phyloP scores from a whole-genome alignment of 2,329 filamentous ascomycete genomes.

The Cyclaneusma minus region DNA sequence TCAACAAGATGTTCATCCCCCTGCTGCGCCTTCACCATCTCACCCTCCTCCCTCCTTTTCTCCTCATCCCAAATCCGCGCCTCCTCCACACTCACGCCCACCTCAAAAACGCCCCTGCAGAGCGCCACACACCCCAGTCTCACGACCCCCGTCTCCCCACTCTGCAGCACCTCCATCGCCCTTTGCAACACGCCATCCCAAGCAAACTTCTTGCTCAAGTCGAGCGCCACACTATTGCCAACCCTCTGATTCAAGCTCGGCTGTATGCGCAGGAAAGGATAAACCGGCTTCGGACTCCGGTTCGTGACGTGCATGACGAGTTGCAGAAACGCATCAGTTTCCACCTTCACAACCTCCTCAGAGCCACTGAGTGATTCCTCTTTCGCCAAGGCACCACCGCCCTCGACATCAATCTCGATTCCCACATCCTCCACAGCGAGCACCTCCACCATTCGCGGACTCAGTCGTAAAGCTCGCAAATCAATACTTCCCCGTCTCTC shows the following conservation, averaged over 20 bases:
- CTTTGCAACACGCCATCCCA: slow-evolving; percentile 79
- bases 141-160: slow-evolving; percentile 42
- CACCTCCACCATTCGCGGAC: slow-evolving; percentile 65
- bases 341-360: slow-evolving; percentile 15
- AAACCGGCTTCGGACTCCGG: slow-evolving; percentile 49
- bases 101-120: slow-evolving; percentile 68
- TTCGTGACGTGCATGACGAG: slow-evolving; percentile 62
- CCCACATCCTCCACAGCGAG: slow-evolving; percentile 67
- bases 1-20: slow-evolving; percentile 41
- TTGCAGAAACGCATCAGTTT: slow-evolving; percentile 49
- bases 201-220: slow-evolving; percentile 66
- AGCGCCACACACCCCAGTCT: slow-evolving; percentile 59
- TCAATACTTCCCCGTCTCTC: slow-evolving; percentile 54
- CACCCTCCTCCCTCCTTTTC: slow-evolving; percentile 13
- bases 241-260: slow-evolving; percentile 61
- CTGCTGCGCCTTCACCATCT: slow-evolving; percentile 35
- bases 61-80: slow-evolving; percentile 33
- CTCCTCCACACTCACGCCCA: slow-evolving; percentile 71
- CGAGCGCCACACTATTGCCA: slow-evolving; percentile 47
- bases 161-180: slow-evolving; percentile 45
- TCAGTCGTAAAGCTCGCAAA: slow-evolving; percentile 59
- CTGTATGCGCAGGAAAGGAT: slow-evolving; percentile 59
- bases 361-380: slow-evolving; percentile 8
- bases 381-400: slow-evolving; percentile 9
- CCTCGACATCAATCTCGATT: slow-evolving; percentile 43